Conservation (phyloP, 176 grass and related monocot genomes). For the Poa annua region DNA sequence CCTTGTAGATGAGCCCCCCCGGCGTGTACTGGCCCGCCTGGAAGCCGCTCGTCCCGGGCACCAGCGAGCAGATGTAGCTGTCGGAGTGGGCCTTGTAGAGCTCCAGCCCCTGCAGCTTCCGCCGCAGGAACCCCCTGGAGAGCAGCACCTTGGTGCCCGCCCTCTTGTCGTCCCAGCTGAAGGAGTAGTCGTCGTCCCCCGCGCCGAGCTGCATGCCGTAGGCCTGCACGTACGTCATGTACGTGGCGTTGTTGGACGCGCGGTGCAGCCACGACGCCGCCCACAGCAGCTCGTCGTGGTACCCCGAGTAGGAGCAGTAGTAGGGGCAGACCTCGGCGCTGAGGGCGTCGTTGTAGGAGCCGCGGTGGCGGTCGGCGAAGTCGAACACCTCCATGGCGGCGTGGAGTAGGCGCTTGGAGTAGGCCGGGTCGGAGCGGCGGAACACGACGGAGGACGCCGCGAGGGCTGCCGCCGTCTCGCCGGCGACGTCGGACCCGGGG, state of each 20-base stretch:
- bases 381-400: conserved; percentile 63
- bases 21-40: conserved; percentile 65
- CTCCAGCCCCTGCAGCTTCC: conserved; percentile 49
- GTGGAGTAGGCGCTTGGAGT: conserved; percentile 54
- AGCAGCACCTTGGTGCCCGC: conserved; percentile 75
- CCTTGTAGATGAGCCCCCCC: conserved; percentile 69
- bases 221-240: conserved; percentile 70
- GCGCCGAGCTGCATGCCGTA: conserved; percentile 65
- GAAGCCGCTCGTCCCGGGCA: conserved; percentile 69
- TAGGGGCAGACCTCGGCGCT: conserved; percentile 58
- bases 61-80: conserved; percentile 83
- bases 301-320: conserved; percentile 95
- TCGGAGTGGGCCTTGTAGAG: conserved; percentile 82
- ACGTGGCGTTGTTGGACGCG: conserved; percentile 68
- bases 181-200: conserved; percentile 73
- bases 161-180: conserved; percentile 96
- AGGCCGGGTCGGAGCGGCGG: conserved; percentile 66
- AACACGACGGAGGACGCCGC: conserved; percentile 81
- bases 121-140: conserved; percentile 63
- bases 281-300: conserved; percentile 93
- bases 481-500: conserved; percentile 82
- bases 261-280: conserved; percentile 88
- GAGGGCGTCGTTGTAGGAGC: conserved; percentile 72
- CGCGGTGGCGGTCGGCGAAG: conserved; percentile 72
- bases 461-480: conserved; percentile 78